Evolutionary conservation across 1,139 yeast genomes (phyloP).

Genomic region (Tardiomyces digboiensis): DNA sequence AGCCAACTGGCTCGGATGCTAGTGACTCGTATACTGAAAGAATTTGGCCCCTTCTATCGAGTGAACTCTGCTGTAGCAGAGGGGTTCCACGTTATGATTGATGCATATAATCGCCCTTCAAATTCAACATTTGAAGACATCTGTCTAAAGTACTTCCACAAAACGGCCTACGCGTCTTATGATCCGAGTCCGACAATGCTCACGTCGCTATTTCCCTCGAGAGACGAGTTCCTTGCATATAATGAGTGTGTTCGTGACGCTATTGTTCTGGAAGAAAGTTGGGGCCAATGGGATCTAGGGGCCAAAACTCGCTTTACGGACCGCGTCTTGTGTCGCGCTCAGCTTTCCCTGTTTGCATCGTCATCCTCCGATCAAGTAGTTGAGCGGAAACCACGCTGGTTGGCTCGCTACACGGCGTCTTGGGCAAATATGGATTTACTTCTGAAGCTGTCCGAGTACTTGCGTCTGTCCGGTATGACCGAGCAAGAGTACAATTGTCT

Average conservation of each 20-base stretch:
- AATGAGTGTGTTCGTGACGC: background rate
- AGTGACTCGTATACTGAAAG: background rate
- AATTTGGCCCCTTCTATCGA: conserved; percentile 6
- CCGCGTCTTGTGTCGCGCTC: conserved; percentile 2
- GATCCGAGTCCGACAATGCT: background rate
- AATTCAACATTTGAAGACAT: background rate
- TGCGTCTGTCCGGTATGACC: conserved; percentile 9
- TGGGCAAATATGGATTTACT: conserved; percentile 1
- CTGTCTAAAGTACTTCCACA: background rate
- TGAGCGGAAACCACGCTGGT: background rate
- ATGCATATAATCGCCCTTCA: background rate
- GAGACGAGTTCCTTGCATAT: background rate
- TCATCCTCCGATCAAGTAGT: conserved; percentile 11
- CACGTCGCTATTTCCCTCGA: background rate
- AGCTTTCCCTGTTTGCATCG: conserved; percentile 7
- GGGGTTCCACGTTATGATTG: background rate
- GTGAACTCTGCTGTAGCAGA: background rate
- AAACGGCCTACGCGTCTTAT: background rate
- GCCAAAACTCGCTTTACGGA: background rate
- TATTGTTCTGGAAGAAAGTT: background rate
- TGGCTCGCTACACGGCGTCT: background rate
- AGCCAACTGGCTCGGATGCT: background rate
- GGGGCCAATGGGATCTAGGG: background rate
- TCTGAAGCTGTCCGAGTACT: conserved; percentile 8
- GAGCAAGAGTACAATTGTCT: conserved; percentile 13